Conservation (phyloP, 305 asterid genomes). For the Plantago rigida region DNA sequence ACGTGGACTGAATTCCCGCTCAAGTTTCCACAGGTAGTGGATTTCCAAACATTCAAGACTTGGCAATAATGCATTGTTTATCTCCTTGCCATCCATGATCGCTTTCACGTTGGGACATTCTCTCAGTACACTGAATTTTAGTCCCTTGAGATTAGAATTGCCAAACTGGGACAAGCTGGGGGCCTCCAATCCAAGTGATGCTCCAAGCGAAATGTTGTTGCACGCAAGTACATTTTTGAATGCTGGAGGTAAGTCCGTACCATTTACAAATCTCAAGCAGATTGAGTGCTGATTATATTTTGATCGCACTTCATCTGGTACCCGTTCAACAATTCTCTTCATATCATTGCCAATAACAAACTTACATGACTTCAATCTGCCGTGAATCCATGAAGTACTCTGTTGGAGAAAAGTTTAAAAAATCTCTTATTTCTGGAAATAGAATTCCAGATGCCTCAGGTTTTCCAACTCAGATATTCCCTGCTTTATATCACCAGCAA, state of each 20-base stretch:
- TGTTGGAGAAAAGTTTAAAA: slow-evolving; percentile 12
- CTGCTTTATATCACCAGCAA: slow-evolving; percentile 1
- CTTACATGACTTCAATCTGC: slow-evolving; percentile 5
- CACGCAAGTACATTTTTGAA: slow-evolving; percentile 20
- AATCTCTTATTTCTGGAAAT: slow-evolving; percentile 20
- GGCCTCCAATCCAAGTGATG: slow-evolving; percentile 19
- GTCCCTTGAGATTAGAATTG: slow-evolving; percentile 15
- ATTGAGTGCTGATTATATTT: slow-evolving; percentile 14
- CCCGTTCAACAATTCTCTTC: slow-evolving; percentile 21
- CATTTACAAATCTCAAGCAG: slow-evolving; percentile 27
- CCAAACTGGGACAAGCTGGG: slow-evolving; percentile 22
- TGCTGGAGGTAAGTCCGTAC: slow-evolving; percentile 4
- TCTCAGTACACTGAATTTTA: slow-evolving; percentile 21
- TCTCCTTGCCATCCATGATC: slow-evolving; percentile 16
- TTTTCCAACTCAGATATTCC: slow-evolving; percentile 19
- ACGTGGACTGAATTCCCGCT: slow-evolving; percentile 2
- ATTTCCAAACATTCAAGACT: slow-evolving; percentile 23
- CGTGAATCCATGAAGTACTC: slow-evolving; percentile 18
- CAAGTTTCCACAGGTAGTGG: slow-evolving; percentile 23
- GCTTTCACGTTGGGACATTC: slow-evolving; percentile 23
- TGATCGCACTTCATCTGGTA: slow-evolving; percentile 21
- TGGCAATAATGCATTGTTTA: slow-evolving; percentile 13
- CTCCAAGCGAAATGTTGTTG: slow-evolving; percentile 27
- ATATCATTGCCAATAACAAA: slow-evolving; percentile 25
- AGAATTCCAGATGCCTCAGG: slow-evolving; percentile 25